Percentiles rank a stretch among this genome's conserved stretches.
These are phyloP conservation scores for Penicillium silybi DNA, from an alignment of 495 filamentous ascomycete genomes.

Conservation along the genomic window DNA sequence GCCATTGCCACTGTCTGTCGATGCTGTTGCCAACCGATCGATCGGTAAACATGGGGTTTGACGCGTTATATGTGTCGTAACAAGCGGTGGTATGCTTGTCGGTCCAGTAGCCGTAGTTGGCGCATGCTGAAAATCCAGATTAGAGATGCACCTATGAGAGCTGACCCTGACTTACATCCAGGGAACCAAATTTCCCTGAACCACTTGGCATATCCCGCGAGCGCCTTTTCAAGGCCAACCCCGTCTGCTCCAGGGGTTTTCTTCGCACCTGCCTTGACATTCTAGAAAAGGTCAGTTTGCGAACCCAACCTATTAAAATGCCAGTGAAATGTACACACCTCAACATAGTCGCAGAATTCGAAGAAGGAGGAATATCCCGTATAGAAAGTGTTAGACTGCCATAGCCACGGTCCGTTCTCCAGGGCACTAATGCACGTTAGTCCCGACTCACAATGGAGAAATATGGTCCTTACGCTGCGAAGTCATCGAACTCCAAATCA, in stretches of 20 bases:
- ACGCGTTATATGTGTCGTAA: constrained; percentile 54
- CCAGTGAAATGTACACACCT: constrained; percentile 24
- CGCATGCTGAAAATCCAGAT: constrained; percentile 22
- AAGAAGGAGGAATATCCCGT: constrained; percentile 50
- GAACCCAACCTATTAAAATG: background rate
- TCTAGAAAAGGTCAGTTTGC: constrained; percentile 11
- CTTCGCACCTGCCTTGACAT: constrained; percentile 27
- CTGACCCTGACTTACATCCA: constrained; percentile 35
- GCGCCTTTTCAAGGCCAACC: constrained; percentile 52
- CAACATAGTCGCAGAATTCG: constrained; percentile 50
- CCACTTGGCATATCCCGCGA: constrained; percentile 52
- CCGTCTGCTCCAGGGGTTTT: constrained; percentile 37
- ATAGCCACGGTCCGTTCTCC: constrained; percentile 53
- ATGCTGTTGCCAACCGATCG: constrained; percentile 43
- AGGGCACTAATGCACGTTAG: constrained; percentile 40
- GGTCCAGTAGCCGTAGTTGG: constrained; percentile 45
- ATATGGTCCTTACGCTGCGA: constrained; percentile 39
- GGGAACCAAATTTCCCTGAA: constrained; percentile 45
- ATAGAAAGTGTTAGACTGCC: constrained; percentile 51
- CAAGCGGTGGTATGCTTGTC: constrained; percentile 47
- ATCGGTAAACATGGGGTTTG: constrained; percentile 56
- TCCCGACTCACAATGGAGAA: background rate
- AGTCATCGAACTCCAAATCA: constrained; percentile 53
- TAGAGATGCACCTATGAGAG: background rate
- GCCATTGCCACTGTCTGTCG: constrained; percentile 62